Conservation (phyloP, 1,139 yeast species). For the Yamadazyma atlantica region DNA sequence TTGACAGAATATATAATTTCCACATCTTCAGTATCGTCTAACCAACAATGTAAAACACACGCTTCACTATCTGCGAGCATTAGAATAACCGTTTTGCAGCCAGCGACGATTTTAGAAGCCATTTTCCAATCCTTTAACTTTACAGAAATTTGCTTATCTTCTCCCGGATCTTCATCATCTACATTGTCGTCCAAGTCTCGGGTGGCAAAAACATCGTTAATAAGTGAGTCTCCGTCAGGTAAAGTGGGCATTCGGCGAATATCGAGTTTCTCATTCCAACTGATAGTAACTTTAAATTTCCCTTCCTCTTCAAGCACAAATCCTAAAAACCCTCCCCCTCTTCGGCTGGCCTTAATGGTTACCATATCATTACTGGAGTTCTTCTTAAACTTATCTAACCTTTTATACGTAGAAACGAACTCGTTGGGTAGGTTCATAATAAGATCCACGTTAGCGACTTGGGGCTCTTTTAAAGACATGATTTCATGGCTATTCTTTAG, state of each 20-base stretch:
- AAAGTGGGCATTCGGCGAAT: slow-evolving; percentile 26
- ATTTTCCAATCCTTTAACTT: slow-evolving; percentile 56
- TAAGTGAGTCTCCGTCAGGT: slow-evolving; percentile 1
- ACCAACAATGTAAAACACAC: slow-evolving; percentile 54
- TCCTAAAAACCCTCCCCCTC: slow-evolving; percentile 42
- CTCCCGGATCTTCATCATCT: slow-evolving; percentile 22
- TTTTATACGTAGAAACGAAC: slow-evolving; percentile 45
- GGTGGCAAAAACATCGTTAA: slow-evolving; percentile 4
- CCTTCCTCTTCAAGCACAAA: slow-evolving; percentile 57
- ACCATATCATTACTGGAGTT: slow-evolving; percentile 31
- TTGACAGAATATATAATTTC: slow-evolving; percentile 55
- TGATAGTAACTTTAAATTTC: slow-evolving; percentile 48
- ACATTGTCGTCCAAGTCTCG: slow-evolving; percentile 10
- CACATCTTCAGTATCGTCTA: slow-evolving; percentile 56
- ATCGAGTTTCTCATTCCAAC: slow-evolving; percentile 55
- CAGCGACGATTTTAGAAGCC: slow-evolving; percentile 53
- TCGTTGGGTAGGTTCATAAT: slow-evolving; percentile 51
- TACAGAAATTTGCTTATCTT: slow-evolving; percentile 41
- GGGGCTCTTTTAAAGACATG: slow-evolving; percentile 46
- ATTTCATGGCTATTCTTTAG: slow-evolving; percentile 47
- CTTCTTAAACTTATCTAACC: slow-evolving; percentile 57
- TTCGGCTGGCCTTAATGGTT: slow-evolving; percentile 33
- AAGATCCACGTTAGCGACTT: slow-evolving; percentile 44
- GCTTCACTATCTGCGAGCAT: slow-evolving; percentile 51
- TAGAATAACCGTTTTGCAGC: slow-evolving; percentile 52